Conservation (phyloP, 2,329 filamentous ascomycete genomes). For the Cordyceps cicadae region DNA sequence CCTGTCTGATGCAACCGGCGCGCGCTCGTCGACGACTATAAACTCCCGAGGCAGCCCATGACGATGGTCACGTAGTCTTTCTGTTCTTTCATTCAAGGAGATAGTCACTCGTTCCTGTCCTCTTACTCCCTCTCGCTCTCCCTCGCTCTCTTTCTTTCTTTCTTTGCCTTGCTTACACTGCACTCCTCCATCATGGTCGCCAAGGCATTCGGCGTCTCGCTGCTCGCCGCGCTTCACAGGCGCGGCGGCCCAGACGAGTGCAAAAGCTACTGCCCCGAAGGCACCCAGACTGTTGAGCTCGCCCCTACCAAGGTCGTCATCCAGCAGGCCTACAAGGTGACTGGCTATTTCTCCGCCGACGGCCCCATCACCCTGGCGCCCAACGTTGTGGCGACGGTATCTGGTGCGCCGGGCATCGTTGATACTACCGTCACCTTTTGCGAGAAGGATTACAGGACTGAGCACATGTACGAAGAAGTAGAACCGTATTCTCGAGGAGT, state of each 20-base stretch:
- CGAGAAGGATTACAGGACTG: neutral
- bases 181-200: neutral
- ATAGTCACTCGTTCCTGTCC: neutral
- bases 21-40: neutral
- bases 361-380: neutral
- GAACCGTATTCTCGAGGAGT: neutral
- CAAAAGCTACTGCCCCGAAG: neutral
- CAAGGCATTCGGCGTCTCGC: neutral
- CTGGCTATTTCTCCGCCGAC: constrained; percentile 5
- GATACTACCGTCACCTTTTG: constrained; percentile 5
- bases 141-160: neutral
- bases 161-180: neutral
- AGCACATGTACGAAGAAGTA: neutral
- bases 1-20: too few species aligned
- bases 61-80: neutral
- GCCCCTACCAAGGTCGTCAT: neutral
- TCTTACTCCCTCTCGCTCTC: neutral
- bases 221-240: neutral
- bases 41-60: neutral
- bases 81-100: neutral
- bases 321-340: neutral
- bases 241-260: neutral
- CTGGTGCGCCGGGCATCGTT: constrained; percentile 2
- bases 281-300: neutral
- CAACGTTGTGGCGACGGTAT: neutral